Base-by-base conservation (phyloP, 2,329 filamentous ascomycete genomes). In the Diplodia seriata region DNA sequence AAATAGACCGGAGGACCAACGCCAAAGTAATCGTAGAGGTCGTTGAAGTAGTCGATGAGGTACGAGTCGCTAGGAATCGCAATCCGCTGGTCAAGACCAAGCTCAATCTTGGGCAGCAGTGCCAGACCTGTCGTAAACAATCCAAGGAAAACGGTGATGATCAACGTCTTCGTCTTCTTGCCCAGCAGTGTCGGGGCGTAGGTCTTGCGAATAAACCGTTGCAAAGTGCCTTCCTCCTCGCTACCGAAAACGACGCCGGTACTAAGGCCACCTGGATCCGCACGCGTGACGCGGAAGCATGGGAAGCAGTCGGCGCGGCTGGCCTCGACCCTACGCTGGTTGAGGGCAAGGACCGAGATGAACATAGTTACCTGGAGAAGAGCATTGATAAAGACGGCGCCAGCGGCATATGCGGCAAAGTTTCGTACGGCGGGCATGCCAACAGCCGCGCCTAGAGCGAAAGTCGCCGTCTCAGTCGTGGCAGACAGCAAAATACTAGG, bases 351-450 rank as follows among this genome's bases (percentile, higher is more conserved):
- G 3, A 98, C 90, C 0, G 96, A 94, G 49, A 97, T 87, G 76
- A 99, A 99, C 89, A 98, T 94, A 0, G 96, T 99, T 72, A 98
- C 91, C 78, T 99, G 95, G 6, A 99, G 83, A n/a, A 98, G 78
- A 0, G 96, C 96, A 76, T 99, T 99, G 84, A 99, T 94, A 73
- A 98, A 90, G 12, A 99, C 95, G 12, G 95, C 95, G 62, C 95
- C 95, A 1, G 95, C 94, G 14, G 95, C 95, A 76, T 99, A 99
- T 2, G 94, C 90, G 18, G 95, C 96, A 80, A 99, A 99, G 79
- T 99, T 99, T 70, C 93, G 89, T 53, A 99, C 96, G 1, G 95
- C 95, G 18, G 96, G 95, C 95, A 99, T 99, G 59, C 94, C 94
- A 7, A 97, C 96, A 70, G 95, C 94, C 51, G 93, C 91, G 14